Base-by-base conservation (phyloP, 108 stramenopile species). In the Discostella stelligeroides region DNA sequence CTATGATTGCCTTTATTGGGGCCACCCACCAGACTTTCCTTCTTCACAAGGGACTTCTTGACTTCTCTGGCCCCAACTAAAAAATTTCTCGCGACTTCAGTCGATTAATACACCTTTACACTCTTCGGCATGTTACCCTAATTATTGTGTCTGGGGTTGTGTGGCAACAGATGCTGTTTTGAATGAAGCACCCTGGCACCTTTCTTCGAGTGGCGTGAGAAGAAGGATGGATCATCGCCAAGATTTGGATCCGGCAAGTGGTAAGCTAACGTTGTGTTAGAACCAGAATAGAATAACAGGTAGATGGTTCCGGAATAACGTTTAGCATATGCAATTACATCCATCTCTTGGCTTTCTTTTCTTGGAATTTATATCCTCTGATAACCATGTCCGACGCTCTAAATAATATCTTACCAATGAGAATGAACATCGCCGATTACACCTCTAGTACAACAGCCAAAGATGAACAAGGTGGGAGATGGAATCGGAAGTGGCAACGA, bases 1-100 rank as follows among this genome's bases (percentile, higher is more conserved):
- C 90, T 43, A 94, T 94, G 92, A 94, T 94, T 69, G 92, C 92
- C 57, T 88, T 94, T 60, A 68, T 79, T 73, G 92, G 92, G 30
- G 86, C 86, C 47, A 85, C 82, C 46, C 87, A 86, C 51, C 92
- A 94, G 72, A 91, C 88, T 51, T 89, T 91, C 83, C 75, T 94
- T 24, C 88, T 88, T 74, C 81, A 84, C 70, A 82, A 88, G 73
- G 87, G 86, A 49, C 85, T 92, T 76, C 81, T 81, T 29, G 80
- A 81, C 72, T 80, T 80, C 56, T 76, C 76, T 28, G 60, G 39
- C 15, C 62, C 47, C 46, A 63, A 48, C 62, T 63, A 63, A 63
- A 23, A 11, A 1, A 14, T 17, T 23, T 14, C 0, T n/a, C 10
- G 40, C 8, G 34, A 23, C 37, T n/a, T 25, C 10, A 24, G 25